Evolutionary conservation across 2,329 filamentous ascomycete species (phyloP).

Genomic region (Achaetomium macrosporum): DNA sequence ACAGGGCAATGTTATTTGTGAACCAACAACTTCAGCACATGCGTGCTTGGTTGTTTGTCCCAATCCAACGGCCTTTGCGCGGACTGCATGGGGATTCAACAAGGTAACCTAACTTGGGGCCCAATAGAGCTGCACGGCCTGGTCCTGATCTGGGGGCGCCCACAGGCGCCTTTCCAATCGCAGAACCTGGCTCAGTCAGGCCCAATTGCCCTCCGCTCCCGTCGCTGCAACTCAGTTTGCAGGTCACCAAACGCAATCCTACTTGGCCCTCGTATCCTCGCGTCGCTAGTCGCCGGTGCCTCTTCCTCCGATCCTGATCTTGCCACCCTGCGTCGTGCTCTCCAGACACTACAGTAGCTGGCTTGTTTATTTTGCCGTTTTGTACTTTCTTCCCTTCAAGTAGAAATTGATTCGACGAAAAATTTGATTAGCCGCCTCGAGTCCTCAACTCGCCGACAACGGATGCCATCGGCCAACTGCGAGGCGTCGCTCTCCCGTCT

Average conservation of each 20-base stretch:
- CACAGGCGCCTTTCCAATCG: neutral
- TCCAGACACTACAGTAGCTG: neutral
- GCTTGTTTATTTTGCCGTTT: neutral
- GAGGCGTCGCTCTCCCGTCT: neutral
- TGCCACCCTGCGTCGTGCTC: neutral
- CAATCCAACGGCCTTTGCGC: too few relatives aligned
- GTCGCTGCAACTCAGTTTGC: neutral
- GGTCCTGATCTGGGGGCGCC: neutral
- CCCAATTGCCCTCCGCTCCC: neutral
- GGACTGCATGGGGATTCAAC: neutral
- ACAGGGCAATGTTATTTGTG: too few relatives aligned
- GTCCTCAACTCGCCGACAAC: too few relatives aligned
- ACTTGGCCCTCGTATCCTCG: constrained; percentile 4
- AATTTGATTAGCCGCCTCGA: too few relatives aligned
- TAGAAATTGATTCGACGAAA: too few relatives aligned
- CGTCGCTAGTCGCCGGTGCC: constrained; percentile 8
- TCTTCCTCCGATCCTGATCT: constrained; percentile 8
- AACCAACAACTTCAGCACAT: neutral
- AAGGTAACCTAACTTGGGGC: too few relatives aligned
- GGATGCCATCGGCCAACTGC: too few relatives aligned
- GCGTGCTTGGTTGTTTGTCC: too few relatives aligned
- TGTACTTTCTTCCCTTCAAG: neutral
- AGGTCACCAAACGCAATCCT: constrained; percentile 3
- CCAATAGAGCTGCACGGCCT: constrained; percentile 1
- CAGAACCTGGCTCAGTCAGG: neutral